phyloP scores from a whole-genome alignment of 352 stramenopile genomes.

The Aphanomyces stellatus region DNA sequence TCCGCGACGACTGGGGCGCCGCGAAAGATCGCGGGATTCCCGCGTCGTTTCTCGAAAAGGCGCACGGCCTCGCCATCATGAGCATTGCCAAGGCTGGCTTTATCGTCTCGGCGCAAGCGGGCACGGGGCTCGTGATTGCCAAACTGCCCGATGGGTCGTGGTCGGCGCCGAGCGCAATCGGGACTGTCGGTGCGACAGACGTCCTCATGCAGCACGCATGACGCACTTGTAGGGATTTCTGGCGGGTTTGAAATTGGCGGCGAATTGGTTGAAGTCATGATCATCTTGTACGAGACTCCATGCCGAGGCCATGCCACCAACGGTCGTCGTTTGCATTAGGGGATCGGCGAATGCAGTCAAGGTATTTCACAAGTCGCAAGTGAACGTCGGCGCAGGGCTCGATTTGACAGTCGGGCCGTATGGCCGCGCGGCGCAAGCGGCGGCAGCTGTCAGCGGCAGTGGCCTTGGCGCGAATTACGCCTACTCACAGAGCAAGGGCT shows the following conservation, averaged over 20 bases:
- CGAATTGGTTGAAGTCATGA: conserved; percentile 55
- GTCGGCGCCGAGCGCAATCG: conserved; percentile 92
- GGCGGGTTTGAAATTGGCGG: conserved; percentile 92
- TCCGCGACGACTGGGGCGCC: conserved; percentile 41
- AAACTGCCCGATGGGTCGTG: conserved; percentile 88
- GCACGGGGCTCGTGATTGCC: conserved; percentile 91
- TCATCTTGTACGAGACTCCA: not conserved
- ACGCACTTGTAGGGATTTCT: conserved; percentile 86
- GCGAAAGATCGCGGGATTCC: conserved; percentile 37
- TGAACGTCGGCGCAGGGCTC: conserved; percentile 89
- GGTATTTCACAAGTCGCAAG: conserved; percentile 71
- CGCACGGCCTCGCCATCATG: conserved; percentile 56
- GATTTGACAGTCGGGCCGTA: conserved; percentile 81
- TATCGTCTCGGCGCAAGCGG: conserved; percentile 72
- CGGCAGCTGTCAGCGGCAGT: conserved; percentile 24
- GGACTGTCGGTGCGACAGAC: conserved; percentile 74
- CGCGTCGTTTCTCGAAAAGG: conserved; percentile 40
- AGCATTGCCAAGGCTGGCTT: conserved; percentile 89
- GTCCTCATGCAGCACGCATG: conserved; percentile 68
- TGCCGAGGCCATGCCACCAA: conserved; percentile 20
- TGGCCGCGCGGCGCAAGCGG: conserved; percentile 68
- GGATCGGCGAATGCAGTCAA: conserved; percentile 40
- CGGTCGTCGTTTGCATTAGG: not conserved
- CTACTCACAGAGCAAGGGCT: conserved; percentile 88
- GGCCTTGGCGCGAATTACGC: conserved; percentile 82